Conservation (phyloP, 192 early-diverging fungal species). For the Cetraspora pellucida region DNA sequence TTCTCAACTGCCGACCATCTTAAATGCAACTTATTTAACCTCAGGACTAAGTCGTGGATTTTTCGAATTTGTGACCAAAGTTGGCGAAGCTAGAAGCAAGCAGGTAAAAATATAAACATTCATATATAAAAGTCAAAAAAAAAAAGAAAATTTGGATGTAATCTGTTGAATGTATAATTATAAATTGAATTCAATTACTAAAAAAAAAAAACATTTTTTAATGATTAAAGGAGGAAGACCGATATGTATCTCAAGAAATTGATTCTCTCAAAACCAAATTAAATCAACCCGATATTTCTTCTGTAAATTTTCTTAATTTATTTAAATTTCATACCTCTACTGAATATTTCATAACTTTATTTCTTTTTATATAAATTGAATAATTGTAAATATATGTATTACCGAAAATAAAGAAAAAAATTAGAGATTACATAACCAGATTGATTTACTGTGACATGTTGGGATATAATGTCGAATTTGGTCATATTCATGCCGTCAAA, state of each 20-base stretch:
- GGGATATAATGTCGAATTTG: conserved; percentile 58
- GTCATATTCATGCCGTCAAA: conserved; percentile 57
- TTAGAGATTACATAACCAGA: conserved; percentile 56
- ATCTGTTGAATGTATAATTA: too few species aligned
- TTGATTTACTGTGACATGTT: conserved; percentile 59
- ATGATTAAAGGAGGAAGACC: conserved; percentile 25
- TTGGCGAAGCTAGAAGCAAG: conserved; percentile 32
- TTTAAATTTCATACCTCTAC: background rate
- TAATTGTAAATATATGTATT: background rate
- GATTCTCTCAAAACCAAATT: conserved; percentile 15
- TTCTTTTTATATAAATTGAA: background rate
- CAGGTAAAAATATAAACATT: background rate
- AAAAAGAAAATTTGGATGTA: background rate
- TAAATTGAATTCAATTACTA: too few species aligned
- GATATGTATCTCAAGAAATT: conserved; percentile 25
- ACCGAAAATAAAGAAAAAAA: conserved; percentile 40
- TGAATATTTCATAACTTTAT: background rate
- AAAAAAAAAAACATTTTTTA: too few species aligned
- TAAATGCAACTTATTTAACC: conserved; percentile 23
- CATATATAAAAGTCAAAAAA: too few species aligned
- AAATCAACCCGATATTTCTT: conserved; percentile 19
- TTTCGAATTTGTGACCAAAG: conserved; percentile 26
- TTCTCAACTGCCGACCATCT: conserved; percentile 29
- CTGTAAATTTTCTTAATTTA: background rate
- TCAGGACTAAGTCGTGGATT: conserved; percentile 23